Conservation (phyloP, 345 rosid genomes). For the Draba incana region DNA sequence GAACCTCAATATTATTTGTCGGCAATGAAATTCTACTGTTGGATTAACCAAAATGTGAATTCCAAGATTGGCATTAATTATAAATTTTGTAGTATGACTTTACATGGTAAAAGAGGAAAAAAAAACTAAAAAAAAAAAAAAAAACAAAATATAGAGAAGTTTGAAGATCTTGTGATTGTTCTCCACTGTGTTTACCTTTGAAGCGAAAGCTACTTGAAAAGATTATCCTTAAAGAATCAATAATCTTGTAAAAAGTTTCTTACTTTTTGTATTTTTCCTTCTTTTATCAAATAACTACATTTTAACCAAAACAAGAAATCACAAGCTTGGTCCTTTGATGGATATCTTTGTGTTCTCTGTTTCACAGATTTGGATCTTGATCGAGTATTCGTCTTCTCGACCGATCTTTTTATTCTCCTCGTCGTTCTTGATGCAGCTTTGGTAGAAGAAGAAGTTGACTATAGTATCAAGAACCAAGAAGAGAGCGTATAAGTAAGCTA, state of each 20-base stretch:
- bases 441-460: slow-evolving; percentile 57
- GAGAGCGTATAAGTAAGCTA: slow-evolving; percentile 72
- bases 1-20: slow-evolving; percentile 12
- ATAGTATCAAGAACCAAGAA: slow-evolving; percentile 71
- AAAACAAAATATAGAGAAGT: neutral
- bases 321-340: slow-evolving; percentile 40
- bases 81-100: slow-evolving; percentile 35
- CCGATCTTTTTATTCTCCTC: slow-evolving; percentile 29
- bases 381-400: slow-evolving; percentile 38
- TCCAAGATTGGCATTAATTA: slow-evolving; percentile 19
- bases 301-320: slow-evolving; percentile 25
- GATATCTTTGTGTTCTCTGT: slow-evolving; percentile 29
- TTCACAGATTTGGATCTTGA: slow-evolving; percentile 49
- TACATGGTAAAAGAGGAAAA: slow-evolving; percentile 16
- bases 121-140: neutral
- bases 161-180: slow-evolving; percentile 24
- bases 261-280: slow-evolving; percentile 1
- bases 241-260: slow-evolving; percentile 6
- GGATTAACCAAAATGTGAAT: slow-evolving; percentile 39
- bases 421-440: slow-evolving; percentile 51
- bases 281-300: slow-evolving; percentile 15
- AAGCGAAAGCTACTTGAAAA: slow-evolving; percentile 31
- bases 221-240: slow-evolving; percentile 31
- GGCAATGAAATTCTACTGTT: slow-evolving; percentile 34
- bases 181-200: slow-evolving; percentile 26